Base-by-base conservation (phyloP, 75 land plant species). In the Azolla pinnata region DNA sequence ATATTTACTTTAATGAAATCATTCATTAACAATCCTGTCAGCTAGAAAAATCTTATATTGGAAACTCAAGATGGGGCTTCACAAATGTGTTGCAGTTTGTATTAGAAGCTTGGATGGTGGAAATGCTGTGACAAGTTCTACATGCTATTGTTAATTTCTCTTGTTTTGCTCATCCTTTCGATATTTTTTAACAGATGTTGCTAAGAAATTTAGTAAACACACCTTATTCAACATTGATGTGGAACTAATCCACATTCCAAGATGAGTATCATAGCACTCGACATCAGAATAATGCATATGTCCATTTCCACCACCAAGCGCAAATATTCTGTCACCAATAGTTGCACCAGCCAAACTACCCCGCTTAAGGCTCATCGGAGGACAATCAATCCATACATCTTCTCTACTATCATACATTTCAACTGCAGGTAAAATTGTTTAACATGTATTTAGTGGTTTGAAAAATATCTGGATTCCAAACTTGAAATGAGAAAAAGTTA, bases 231-330 rank as follows among this genome's bases (percentile, higher is more conserved):
- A 61, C 91, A 90, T 81, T 23, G 78, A 65, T 62, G 56, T 71
- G 9, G 61, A 65, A 0, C 23, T 0, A 7, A 83, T 60, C 96
- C 96, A 90, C 35, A 68, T 72, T 38, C 85, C 96, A 62, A 90
- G 62, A 44, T 56, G 45, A 29, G 75, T 65, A 65, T 90, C 96
- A 66, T 76, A 79, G 77, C 90, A 75, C 62, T 90, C 96, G 29
- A 86, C 83, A 42, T 86, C 85, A 54, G 86, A 63, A 59, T 79
- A 86, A 44, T 61, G 59, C 1, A 69, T 62, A 24, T 57, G 10
- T 2, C 85, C 87, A 81, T 86, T 71, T n/a, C 87, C 87, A 34
- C 90, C 96, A 54, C 96, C 96, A 49, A 86, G 17, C 2, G 91
- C 87, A 79, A 47, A 90, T 31, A 86, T 72, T 60, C 77, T 78